Base-by-base conservation (phyloP, 768 basidiomycete genomes). In the Guyanaporus albipodus region DNA sequence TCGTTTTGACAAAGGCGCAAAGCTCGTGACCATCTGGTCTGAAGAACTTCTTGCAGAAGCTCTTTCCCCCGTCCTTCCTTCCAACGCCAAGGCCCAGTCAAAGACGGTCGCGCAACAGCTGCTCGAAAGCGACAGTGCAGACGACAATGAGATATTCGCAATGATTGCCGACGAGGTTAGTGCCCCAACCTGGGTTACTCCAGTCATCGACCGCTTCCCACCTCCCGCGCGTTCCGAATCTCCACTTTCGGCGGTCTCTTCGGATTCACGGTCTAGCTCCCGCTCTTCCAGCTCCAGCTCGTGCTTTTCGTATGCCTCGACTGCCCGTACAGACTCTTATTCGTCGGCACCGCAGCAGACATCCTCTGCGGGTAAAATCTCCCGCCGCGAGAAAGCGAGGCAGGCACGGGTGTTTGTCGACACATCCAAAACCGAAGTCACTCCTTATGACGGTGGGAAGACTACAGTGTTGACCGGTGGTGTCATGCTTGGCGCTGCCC, bases 381-480 rank as follows among this genome's bases (percentile, higher is more conserved):
- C 83, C 19, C 82, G 84, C 44, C 78, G 85, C 49, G 86, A 88
- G 64, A 77, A 75, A 40, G 78, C 79, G 8, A 76, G 82, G 52
- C 82, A 83, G 62, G 77, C 77, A 19, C 80, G 79, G 52, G 84
- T 90, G 55, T 88, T 76, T 60, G 66, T 91, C 44, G 88, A 91
- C 66, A 78, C 73, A 18, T 68, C 82, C 59, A 90, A 83, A 73
- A 88, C 68, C 44, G 85, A 85, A 36, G 85, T 90, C 52, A 90
- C 87, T 38, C 85, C 85, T 58, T 91, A 91, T 57, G 87, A 91
- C 55, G 87, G 87, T 46, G 88, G 88, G 53, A 89, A 88, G 76
- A 91, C 88, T 43, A 89, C 87, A 23, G 87, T 90, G 40, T 79
- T 91, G 56, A 89, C 87, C 3, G 88, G 88, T 46, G 88, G 87